Percentiles rank a stretch among this genome's conserved stretches.
Evolutionary conservation across 768 basidiomycete genomes (phyloP).

Genomic region (Kwoniella sp.): DNA sequence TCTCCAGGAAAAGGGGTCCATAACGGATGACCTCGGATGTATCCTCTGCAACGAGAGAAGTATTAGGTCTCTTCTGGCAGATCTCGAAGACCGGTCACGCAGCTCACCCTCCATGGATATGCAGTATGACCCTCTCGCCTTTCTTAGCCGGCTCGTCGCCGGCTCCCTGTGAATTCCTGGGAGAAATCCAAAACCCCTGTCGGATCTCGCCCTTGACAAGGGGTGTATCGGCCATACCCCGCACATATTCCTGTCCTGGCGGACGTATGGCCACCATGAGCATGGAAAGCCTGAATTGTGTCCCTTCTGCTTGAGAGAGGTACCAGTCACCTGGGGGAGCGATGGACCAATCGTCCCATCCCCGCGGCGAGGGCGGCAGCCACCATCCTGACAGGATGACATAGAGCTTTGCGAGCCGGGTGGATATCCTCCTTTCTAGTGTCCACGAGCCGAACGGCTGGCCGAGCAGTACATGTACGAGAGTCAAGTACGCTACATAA

Average conservation of each 20-base stretch:
- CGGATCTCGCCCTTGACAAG: constrained; percentile 13
- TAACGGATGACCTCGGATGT: constrained; percentile 36
- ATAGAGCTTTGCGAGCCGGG: constrained; percentile 4
- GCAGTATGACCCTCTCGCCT: constrained; percentile 49
- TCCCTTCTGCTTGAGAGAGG: neutral
- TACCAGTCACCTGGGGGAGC: neutral
- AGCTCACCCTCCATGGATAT: constrained; percentile 48
- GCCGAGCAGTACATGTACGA: neutral
- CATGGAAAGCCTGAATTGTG: too few species aligned
- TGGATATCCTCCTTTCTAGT: neutral
- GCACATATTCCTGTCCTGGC: constrained; percentile 8
- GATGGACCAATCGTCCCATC: constrained; percentile 12
- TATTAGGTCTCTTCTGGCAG: neutral
- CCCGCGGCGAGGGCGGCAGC: constrained; percentile 5
- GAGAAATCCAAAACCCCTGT: constrained; percentile 33
- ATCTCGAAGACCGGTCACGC: constrained; percentile 10
- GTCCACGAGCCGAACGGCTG: constrained; percentile 9
- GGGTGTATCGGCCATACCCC: constrained; percentile 22
- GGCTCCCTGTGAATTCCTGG: constrained; percentile 10
- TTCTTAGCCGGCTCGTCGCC: neutral
- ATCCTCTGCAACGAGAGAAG: constrained; percentile 18
- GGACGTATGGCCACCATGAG: constrained; percentile 14
- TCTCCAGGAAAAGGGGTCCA: constrained; percentile 31
- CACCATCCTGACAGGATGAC: constrained; percentile 1
- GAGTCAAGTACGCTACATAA: constrained; percentile 3